Evolutionary conservation across 306 rosid genomes (phyloP).

Genomic region (Trichosanthes cucumerina): DNA sequence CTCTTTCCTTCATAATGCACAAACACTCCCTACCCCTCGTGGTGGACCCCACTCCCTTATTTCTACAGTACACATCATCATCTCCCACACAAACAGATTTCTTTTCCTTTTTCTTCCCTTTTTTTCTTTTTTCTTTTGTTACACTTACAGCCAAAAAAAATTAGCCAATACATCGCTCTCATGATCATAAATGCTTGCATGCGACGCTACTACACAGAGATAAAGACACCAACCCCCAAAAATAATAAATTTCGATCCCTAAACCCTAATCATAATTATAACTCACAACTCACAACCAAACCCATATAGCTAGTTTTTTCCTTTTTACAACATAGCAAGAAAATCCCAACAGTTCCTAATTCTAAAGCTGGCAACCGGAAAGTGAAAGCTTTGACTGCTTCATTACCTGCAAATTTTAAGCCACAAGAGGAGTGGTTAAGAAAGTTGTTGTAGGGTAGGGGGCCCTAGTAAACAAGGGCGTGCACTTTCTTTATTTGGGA

Average conservation of each 20-base stretch:
- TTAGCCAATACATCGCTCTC: conserved; percentile 35
- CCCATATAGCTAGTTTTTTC: background rate
- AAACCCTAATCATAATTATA: conserved; percentile 15
- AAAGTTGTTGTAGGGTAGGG: background rate
- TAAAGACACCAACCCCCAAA: conserved; percentile 34
- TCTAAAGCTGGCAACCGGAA: background rate
- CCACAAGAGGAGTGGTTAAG: background rate
- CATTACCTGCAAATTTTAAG: background rate
- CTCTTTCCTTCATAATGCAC: background rate
- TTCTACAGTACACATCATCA: background rate
- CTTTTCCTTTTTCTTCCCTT: background rate
- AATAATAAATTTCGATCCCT: conserved; percentile 20
- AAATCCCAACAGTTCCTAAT: background rate
- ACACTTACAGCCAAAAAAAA: background rate
- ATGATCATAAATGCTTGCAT: conserved; percentile 59
- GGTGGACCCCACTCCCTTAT: background rate
- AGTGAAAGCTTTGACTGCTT: conserved; percentile 13
- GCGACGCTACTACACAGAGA: conserved; percentile 50
- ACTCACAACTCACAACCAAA: conserved; percentile 1
- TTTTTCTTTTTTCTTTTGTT: background rate
- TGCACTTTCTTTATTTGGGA: conserved; percentile 5
- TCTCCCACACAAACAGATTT: background rate
- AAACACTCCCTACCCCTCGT: background rate
- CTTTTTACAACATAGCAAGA: background rate
- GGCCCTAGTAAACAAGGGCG: conserved; percentile 5